A percentile compares a stretch with the other conserved stretches of the same genome.
phyloP scores from a whole-genome alignment of 116 monocot species.

The Papilionanthe hybrid region DNA sequence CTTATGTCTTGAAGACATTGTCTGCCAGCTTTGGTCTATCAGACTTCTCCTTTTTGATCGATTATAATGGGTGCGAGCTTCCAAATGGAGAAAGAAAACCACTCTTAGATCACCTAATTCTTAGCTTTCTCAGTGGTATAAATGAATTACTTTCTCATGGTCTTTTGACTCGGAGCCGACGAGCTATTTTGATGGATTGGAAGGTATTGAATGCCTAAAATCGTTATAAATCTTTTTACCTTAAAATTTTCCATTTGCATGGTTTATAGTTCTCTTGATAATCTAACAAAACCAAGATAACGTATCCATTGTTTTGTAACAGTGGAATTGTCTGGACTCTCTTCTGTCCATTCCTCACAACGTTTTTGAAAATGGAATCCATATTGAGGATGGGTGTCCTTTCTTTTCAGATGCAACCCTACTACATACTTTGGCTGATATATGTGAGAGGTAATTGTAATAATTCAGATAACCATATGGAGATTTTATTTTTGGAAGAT shows the following conservation, averaged over 20 bases:
- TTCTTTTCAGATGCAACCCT: conserved; percentile 63
- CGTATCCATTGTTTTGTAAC: conserved; percentile 12
- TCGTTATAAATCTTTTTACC: not conserved
- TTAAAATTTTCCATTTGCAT: not conserved
- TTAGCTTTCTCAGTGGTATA: conserved; percentile 58
- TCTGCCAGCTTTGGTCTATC: conserved; percentile 25
- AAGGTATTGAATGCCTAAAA: conserved; percentile 36
- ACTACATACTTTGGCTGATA: conserved; percentile 42
- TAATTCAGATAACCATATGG: not conserved
- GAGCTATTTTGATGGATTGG: conserved; percentile 81
- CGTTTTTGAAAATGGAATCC: conserved; percentile 15
- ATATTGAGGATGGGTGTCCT: not conserved
- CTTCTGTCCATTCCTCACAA: conserved; percentile 57
- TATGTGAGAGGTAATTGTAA: conserved; percentile 69
- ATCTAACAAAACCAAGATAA: not conserved
- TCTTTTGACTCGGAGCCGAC: conserved; percentile 63
- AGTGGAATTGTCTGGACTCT: conserved; percentile 87
- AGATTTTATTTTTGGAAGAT: too few relatives aligned
- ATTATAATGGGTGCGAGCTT: conserved; percentile 21
- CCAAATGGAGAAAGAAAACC: conserved; percentile 17
- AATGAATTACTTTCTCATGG: conserved; percentile 59
- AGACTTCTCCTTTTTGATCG: conserved; percentile 24
- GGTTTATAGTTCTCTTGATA: conserved; percentile 3
- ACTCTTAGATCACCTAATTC: conserved; percentile 51
- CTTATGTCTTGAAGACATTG: conserved; percentile 46